Percentiles rank a stretch among this genome's conserved stretches.
Conservation (phyloP, 331 rosid species). For the Cydonia oblonga region DNA sequence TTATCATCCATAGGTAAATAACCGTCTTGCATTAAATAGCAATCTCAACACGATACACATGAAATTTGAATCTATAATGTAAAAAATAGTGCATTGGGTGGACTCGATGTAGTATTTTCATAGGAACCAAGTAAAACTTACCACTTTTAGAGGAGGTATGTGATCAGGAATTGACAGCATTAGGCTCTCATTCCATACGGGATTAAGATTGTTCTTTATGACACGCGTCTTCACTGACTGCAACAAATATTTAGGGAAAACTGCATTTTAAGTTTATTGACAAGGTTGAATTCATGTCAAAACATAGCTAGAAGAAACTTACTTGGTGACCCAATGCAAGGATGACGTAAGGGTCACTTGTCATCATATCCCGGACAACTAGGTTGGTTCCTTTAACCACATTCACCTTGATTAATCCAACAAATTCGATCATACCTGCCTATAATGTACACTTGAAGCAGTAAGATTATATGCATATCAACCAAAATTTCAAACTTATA, state of each 20-base stretch:
- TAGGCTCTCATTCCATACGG: constrained; percentile 88
- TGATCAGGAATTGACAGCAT: constrained; percentile 91
- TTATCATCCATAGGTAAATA: background rate
- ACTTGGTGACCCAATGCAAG: constrained; percentile 87
- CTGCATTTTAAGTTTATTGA: background rate
- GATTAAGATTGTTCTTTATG: constrained; percentile 76
- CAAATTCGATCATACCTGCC: constrained; percentile 98
- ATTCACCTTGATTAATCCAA: constrained; percentile 86
- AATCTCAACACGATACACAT: background rate
- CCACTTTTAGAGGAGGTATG: constrained; percentile 88
- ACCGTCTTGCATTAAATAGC: background rate
- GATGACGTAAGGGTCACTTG: constrained; percentile 91
- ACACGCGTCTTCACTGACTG: constrained; percentile 92
- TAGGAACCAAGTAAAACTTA: constrained; percentile 17
- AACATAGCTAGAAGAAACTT: constrained; percentile 28
- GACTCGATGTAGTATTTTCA: background rate
- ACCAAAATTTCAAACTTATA: background rate
- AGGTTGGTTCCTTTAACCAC: constrained; percentile 82
- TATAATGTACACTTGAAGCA: constrained; percentile 32
- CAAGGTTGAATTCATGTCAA: constrained; percentile 3
- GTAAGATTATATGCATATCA: constrained; percentile 16
- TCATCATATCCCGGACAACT: constrained; percentile 69
- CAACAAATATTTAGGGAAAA: constrained; percentile 13
- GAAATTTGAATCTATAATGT: background rate
- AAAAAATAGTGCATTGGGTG: background rate